A percentile compares a stretch with the other conserved stretches of the same genome.
phyloP scores from a whole-genome alignment of 2,329 filamentous ascomycete species.

The Ciborinia camelliae region DNA sequence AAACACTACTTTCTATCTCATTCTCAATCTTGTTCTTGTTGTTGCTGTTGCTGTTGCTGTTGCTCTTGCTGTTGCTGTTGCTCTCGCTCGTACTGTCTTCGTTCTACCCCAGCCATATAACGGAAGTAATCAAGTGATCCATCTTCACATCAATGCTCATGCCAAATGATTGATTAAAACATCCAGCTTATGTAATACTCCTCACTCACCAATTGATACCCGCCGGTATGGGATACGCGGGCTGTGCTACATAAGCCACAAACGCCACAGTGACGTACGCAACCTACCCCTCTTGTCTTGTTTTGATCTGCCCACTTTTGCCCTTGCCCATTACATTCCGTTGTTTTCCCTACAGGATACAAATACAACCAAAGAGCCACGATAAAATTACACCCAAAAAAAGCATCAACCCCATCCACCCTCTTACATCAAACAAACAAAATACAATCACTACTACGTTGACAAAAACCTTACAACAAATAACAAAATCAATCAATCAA shows the following conservation, averaged over 20 bases:
- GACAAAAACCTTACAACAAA: neutral
- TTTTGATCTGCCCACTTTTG: constrained; percentile 14
- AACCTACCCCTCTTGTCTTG: constrained; percentile 2
- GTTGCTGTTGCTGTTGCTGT: no score
- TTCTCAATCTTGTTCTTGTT: no score
- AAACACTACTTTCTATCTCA: no score
- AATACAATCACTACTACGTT: neutral
- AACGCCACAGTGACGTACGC: constrained; percentile 13
- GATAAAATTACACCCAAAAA: neutral
- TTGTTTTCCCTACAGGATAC: constrained; percentile 11
- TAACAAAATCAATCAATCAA: neutral
- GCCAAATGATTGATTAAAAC: no score
- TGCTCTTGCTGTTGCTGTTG: no score
- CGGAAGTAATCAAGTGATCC: no score
- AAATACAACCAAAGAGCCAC: constrained; percentile 12
- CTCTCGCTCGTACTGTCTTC: no score
- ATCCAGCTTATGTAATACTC: no score
- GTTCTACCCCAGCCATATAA: no score
- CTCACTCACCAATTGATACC: neutral
- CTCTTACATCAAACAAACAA: neutral
- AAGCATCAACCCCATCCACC: neutral
- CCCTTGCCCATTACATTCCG: neutral
- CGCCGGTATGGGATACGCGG: no score
- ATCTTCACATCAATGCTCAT: no score
- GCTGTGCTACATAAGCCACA: constrained; percentile 1